These are phyloP conservation scores for Chaetomium fimeti DNA, from an alignment of 495 filamentous ascomycete species.

Conservation along the genomic window DNA sequence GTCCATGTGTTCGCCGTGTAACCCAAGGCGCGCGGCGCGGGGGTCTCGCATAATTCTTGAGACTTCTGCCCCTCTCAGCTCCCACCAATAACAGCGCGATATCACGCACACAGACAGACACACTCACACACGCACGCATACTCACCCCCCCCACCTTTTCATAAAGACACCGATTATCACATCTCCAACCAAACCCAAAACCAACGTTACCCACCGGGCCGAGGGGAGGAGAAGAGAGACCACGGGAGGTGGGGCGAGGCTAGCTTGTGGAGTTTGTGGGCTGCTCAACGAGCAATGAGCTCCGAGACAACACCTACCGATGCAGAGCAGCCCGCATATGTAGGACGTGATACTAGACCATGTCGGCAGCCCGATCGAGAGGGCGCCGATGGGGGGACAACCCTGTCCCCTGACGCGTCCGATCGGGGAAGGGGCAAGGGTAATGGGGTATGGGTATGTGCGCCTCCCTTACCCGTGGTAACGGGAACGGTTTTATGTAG, in stretches of 20 bases:
- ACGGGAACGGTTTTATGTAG: background rate
- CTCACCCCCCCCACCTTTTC: too few relatives aligned
- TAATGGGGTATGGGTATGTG: too few relatives aligned
- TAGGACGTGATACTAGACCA: background rate
- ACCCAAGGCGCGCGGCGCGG: constrained; percentile 3
- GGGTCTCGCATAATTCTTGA: background rate
- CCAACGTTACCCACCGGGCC: too few relatives aligned
- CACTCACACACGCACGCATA: too few relatives aligned
- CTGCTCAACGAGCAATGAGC: too few relatives aligned
- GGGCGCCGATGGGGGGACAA: background rate
- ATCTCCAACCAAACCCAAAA: too few relatives aligned
- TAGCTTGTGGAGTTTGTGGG: too few relatives aligned
- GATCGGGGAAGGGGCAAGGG: too few relatives aligned
- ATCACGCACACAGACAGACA: background rate
- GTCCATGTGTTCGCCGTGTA: constrained; percentile 1
- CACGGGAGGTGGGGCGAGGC: too few relatives aligned
- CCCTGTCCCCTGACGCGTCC: background rate
- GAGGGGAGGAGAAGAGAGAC: too few relatives aligned
- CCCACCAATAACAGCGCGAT: background rate
- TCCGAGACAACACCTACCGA: background rate
- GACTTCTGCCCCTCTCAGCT: background rate
- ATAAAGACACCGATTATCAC: too few relatives aligned
- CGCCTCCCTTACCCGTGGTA: background rate
- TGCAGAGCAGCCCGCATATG: constrained; percentile 2
- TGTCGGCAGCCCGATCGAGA: constrained; percentile 12